Percentiles rank a stretch among this genome's conserved stretches.
Evolutionary conservation across 441 rosid species (phyloP).

Genomic region (Adansonia rubrostipa): DNA sequence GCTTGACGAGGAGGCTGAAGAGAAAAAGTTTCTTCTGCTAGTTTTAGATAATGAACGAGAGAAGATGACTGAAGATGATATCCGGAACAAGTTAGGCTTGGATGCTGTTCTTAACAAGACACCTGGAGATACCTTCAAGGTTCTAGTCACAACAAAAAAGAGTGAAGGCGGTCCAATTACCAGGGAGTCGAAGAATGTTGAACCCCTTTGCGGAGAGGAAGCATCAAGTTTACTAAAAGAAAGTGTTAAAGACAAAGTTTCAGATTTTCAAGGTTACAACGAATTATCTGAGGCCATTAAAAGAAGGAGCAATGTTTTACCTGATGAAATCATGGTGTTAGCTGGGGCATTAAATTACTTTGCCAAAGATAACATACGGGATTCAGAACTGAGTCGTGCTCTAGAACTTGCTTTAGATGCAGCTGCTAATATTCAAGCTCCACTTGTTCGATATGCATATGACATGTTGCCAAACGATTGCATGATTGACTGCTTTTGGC

Average conservation of each 20-base stretch:
- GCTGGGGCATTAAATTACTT: constrained; percentile 36
- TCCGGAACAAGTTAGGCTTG: neutral
- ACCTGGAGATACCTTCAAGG: constrained; percentile 14
- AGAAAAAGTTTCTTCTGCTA: constrained; percentile 32
- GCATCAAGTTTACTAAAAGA: neutral
- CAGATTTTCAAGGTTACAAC: neutral
- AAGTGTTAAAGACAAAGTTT: neutral
- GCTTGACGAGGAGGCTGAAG: constrained; percentile 7
- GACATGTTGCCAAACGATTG: constrained; percentile 23
- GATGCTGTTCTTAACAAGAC: neutral
- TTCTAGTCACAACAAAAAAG: constrained; percentile 35
- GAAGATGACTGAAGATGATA: neutral
- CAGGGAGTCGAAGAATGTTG: neutral
- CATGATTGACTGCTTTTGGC: constrained; percentile 49
- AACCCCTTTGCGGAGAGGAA: neutral
- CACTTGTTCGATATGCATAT: constrained; percentile 12
- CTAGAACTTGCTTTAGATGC: neutral
- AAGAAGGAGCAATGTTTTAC: constrained; percentile 16
- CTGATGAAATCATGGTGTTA: constrained; percentile 38
- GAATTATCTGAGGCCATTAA: constrained; percentile 8
- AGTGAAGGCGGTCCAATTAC: neutral
- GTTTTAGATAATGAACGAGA: constrained; percentile 41
- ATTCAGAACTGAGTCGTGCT: too few relatives aligned
- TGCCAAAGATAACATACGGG: neutral
- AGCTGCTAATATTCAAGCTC: neutral